Evolutionary conservation across 345 rosid genomes (phyloP).

Genomic region (Carallia brachiata): DNA sequence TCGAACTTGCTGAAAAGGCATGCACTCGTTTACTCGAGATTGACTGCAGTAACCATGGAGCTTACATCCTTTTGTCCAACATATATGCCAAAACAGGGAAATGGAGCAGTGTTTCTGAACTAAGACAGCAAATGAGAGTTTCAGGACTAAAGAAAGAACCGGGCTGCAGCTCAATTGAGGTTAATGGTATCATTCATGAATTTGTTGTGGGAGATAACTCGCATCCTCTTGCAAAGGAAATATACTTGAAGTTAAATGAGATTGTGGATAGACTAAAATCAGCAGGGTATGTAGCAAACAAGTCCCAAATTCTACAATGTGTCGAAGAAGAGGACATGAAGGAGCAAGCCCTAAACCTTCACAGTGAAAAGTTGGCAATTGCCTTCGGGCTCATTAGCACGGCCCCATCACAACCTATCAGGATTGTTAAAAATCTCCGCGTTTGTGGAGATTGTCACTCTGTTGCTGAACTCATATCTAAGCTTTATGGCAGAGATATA

Average conservation of each 20-base stretch:
- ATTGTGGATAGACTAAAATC: slow-evolving; percentile 40
- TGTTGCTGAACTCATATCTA: slow-evolving; percentile 60
- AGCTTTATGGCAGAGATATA: slow-evolving; percentile 53
- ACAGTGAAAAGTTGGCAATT: slow-evolving; percentile 70
- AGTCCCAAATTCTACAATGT: slow-evolving; percentile 57
- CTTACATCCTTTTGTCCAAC: slow-evolving; percentile 63
- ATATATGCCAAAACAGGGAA: slow-evolving; percentile 61
- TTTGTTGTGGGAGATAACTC: slow-evolving; percentile 59
- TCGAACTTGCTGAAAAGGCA: slow-evolving; percentile 61
- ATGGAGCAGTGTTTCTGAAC: slow-evolving; percentile 54
- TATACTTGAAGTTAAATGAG: slow-evolving; percentile 54
- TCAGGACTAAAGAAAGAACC: slow-evolving; percentile 62
- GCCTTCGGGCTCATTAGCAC: slow-evolving; percentile 58
- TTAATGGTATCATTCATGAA: slow-evolving; percentile 55
- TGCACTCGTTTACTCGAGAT: slow-evolving; percentile 51
- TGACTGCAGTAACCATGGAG: slow-evolving; percentile 60
- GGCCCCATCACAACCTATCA: slow-evolving; percentile 41
- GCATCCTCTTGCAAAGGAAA: slow-evolving; percentile 50
- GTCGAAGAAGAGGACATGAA: slow-evolving; percentile 65
- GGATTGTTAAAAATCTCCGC: slow-evolving; percentile 65
- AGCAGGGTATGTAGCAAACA: slow-evolving; percentile 50
- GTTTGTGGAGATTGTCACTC: slow-evolving; percentile 71
- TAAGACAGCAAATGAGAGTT: slow-evolving; percentile 65
- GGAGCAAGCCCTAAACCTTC: slow-evolving; percentile 57
- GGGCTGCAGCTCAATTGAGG: slow-evolving; percentile 80